phyloP scores from a whole-genome alignment of 495 filamentous ascomycete species.

The Aspergillus steynii region DNA sequence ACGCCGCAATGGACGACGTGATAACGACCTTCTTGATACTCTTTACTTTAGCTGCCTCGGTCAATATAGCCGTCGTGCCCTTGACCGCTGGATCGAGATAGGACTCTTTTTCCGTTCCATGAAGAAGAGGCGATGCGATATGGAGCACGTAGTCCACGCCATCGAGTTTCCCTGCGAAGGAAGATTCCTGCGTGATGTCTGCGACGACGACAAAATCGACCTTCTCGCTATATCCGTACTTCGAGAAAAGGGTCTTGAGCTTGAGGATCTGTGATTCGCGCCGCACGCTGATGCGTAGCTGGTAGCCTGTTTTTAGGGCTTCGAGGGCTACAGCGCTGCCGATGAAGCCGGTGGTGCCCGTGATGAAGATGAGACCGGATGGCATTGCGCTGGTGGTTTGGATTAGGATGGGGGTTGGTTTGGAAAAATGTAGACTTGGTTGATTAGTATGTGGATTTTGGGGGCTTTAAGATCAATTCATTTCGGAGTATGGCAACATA shows the following conservation, averaged over 20 bases:
- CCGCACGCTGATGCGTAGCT: constrained; percentile 37
- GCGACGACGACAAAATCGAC: constrained; percentile 33
- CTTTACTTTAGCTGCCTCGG: constrained; percentile 27
- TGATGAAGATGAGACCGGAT: constrained; percentile 42
- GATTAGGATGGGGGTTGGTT: not conserved
- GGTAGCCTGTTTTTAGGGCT: constrained; percentile 40
- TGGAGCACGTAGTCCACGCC: constrained; percentile 42
- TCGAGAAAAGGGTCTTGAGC: constrained; percentile 20
- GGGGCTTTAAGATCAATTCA: too few species aligned
- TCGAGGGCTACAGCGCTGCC: constrained; percentile 37
- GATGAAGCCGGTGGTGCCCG: constrained; percentile 46
- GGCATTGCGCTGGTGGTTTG: constrained; percentile 18
- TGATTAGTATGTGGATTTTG: too few species aligned
- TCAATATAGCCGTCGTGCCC: constrained; percentile 32
- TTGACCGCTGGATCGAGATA: constrained; percentile 35
- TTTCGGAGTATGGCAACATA: too few species aligned
- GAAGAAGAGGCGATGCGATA: constrained; percentile 39
- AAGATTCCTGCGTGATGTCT: constrained; percentile 31
- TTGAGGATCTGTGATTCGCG: constrained; percentile 23
- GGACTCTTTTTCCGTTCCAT: constrained; percentile 24
- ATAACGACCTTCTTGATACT: constrained; percentile 40
- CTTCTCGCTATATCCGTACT: constrained; percentile 12
- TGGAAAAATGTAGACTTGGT: too few species aligned
- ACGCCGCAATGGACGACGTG: constrained; percentile 33
- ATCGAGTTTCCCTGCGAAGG: constrained; percentile 29